Conservation (phyloP, 2,329 filamentous ascomycete genomes). For the Aspergillus felis region DNA sequence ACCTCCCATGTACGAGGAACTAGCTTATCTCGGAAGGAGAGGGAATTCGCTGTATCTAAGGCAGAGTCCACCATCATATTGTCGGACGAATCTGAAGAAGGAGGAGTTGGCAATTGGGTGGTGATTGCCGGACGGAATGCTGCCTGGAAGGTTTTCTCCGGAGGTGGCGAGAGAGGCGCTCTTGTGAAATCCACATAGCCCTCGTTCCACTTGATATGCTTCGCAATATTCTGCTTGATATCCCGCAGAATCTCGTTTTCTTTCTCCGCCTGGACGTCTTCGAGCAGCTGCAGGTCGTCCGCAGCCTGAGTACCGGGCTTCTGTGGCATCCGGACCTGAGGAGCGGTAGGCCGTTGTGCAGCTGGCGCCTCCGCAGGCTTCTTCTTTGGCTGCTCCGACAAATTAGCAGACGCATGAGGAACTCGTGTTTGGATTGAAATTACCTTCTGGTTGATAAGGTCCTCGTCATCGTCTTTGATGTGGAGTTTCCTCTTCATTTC, state of each 20-base stretch:
- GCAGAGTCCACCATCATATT: conserved; percentile 34
- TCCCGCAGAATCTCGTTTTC: conserved; percentile 75
- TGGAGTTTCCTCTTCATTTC: conserved; percentile 81
- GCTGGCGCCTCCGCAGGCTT: conserved; percentile 60
- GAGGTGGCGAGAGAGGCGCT: conserved; percentile 75
- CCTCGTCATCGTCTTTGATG: conserved; percentile 90
- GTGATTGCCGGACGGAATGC: conserved; percentile 66
- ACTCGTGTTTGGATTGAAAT: conserved; percentile 29
- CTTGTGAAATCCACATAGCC: conserved; percentile 84
- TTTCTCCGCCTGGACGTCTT: conserved; percentile 75
- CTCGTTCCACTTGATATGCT: conserved; percentile 88
- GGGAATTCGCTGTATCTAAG: conserved; percentile 30
- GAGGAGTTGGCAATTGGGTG: conserved; percentile 58
- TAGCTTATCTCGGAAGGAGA: conserved; percentile 36
- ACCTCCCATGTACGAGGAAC: conserved; percentile 41
- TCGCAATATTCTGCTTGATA: conserved; percentile 80
- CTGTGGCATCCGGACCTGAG: conserved; percentile 65
- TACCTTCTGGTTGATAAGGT: conserved; percentile 92
- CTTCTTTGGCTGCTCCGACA: conserved; percentile 61
- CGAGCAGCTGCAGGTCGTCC: conserved; percentile 71
- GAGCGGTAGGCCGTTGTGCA: conserved; percentile 58
- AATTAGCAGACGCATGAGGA: conserved; percentile 36
- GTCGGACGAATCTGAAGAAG: conserved; percentile 47
- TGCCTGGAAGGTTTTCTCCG: conserved; percentile 58
- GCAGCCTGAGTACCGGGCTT: conserved; percentile 71